Percentiles rank a stretch among this genome's conserved stretches.
These are phyloP conservation scores for Ajuga chamaepitys DNA, from an alignment of 257 asterid species.

Conservation along the genomic window DNA sequence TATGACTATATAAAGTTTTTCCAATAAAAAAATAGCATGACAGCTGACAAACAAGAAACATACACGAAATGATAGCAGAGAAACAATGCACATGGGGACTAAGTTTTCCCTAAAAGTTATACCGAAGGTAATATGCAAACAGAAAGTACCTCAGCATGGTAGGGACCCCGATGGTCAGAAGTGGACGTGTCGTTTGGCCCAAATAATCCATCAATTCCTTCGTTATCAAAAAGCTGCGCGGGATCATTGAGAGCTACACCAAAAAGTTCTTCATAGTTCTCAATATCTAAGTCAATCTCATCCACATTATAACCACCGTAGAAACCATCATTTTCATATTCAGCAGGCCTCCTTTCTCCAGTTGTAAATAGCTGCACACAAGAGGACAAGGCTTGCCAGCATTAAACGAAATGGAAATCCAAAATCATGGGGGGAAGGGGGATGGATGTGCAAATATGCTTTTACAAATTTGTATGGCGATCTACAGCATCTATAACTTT, in stretches of 20 bases:
- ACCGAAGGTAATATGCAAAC: background rate
- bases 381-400: conserved; percentile 10
- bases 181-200: conserved; percentile 39
- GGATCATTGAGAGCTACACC: conserved; percentile 49
- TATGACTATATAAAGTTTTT: too few relatives aligned
- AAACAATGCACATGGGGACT: background rate
- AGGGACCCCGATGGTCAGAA: conserved; percentile 42
- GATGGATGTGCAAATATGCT: too few relatives aligned
- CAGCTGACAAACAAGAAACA: too few relatives aligned
- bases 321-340: conserved; percentile 34
- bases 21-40: too few relatives aligned
- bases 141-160: conserved; percentile 46
- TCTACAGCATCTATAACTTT: too few relatives aligned
- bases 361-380: conserved; percentile 43
- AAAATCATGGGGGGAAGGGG: background rate
- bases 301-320: conserved; percentile 54
- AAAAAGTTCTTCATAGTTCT: conserved; percentile 66
- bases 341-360: conserved; percentile 35
- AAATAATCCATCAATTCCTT: conserved; percentile 59
- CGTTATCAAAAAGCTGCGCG: conserved; percentile 42
- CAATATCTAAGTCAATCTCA: conserved; percentile 59
- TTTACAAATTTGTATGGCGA: too few relatives aligned
- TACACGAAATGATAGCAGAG: background rate
- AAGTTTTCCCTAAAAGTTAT: background rate
- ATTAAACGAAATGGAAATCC: background rate